Evolutionary conservation across 2,329 filamentous ascomycete genomes (phyloP).

Genomic region (Colletotrichum melonis): DNA sequence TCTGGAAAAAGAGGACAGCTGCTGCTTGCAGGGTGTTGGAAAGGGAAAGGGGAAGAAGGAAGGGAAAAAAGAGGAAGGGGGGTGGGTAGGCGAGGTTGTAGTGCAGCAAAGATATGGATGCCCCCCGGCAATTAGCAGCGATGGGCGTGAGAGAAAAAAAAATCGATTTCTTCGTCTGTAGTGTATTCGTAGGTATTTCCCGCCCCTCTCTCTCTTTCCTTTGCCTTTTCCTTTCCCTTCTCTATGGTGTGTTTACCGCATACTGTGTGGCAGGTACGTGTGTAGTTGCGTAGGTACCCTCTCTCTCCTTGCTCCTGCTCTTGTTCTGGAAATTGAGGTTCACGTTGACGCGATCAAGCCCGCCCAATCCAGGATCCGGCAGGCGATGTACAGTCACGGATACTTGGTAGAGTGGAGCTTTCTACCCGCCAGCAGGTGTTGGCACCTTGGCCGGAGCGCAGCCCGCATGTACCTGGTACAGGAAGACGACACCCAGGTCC

Average conservation of each 20-base stretch:
- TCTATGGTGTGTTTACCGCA: not conserved
- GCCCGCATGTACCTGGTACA: slow-evolving; percentile 24
- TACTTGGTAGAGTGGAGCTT: slow-evolving; percentile 16
- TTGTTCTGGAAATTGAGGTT: slow-evolving; percentile 33
- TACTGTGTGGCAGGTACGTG: not conserved
- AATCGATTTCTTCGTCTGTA: not conserved
- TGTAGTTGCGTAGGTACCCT: not conserved
- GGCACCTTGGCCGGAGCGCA: slow-evolving; percentile 16
- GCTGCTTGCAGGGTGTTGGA: not conserved
- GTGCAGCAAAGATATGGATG: slow-evolving; percentile 20
- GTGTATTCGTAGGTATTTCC: not conserved
- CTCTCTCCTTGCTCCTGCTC: slow-evolving; percentile 7
- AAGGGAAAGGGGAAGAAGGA: slow-evolving; percentile 7
- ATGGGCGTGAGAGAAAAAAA: not conserved
- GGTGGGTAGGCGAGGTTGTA: slow-evolving; percentile 15
- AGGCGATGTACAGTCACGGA: slow-evolving; percentile 20
- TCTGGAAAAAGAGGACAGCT: slow-evolving; percentile 4
- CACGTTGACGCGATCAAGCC: slow-evolving; percentile 34
- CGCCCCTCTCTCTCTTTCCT: not conserved
- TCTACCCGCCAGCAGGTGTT: slow-evolving; percentile 1
- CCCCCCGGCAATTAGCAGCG: slow-evolving; percentile 20
- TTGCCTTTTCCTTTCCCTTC: not conserved
- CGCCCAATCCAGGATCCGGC: slow-evolving; percentile 30
- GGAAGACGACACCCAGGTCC: not conserved
- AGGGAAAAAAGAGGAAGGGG: slow-evolving; percentile 13